Percentiles rank a stretch among this genome's conserved stretches.
These are phyloP conservation scores for Sclerotinia borealis DNA, from an alignment of 2,329 filamentous ascomycete species.

Conservation along the genomic window DNA sequence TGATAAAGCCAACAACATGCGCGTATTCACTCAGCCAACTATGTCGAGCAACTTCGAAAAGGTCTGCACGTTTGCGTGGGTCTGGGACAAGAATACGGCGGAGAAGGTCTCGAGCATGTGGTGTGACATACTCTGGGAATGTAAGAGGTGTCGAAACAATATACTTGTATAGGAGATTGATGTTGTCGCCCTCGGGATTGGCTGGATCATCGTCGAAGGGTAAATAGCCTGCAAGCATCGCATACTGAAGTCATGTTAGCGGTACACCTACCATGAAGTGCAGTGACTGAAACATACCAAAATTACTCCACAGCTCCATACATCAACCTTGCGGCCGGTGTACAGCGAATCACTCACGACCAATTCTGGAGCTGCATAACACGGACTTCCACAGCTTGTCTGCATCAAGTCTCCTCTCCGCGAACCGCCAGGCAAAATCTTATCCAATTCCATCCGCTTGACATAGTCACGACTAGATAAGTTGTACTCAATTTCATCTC, in stretches of 20 bases:
- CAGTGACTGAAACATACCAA: conserved; percentile 58
- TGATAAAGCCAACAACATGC: conserved; percentile 95
- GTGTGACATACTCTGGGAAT: conserved; percentile 97
- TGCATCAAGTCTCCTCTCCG: conserved; percentile 95
- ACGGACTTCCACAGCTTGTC: conserved; percentile 96
- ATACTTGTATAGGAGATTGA: conserved; percentile 98
- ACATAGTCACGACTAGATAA: conserved; percentile 83
- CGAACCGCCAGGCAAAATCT: conserved; percentile 64
- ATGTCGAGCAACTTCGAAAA: conserved; percentile 95
- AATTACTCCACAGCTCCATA: conserved; percentile 99
- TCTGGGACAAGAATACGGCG: conserved; percentile 92
- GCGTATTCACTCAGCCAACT: conserved; percentile 98
- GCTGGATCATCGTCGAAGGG: conserved; percentile 98
- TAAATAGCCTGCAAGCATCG: conserved; percentile 95
- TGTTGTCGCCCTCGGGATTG: conserved; percentile 97
- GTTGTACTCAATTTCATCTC: conserved; percentile 83
- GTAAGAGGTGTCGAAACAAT: conserved; percentile 95
- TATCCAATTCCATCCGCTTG: conserved; percentile 79
- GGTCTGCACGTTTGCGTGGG: conserved; percentile 85
- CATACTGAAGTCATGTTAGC: conserved; percentile 59
- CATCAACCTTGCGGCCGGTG: conserved; percentile 94
- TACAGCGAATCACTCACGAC: conserved; percentile 97
- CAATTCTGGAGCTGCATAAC: conserved; percentile 92
- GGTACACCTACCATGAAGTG: conserved; percentile 7
- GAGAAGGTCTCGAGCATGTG: conserved; percentile 87